phyloP scores from a whole-genome alignment of 345 rosid genomes.

The Barbarea vulgaris region DNA sequence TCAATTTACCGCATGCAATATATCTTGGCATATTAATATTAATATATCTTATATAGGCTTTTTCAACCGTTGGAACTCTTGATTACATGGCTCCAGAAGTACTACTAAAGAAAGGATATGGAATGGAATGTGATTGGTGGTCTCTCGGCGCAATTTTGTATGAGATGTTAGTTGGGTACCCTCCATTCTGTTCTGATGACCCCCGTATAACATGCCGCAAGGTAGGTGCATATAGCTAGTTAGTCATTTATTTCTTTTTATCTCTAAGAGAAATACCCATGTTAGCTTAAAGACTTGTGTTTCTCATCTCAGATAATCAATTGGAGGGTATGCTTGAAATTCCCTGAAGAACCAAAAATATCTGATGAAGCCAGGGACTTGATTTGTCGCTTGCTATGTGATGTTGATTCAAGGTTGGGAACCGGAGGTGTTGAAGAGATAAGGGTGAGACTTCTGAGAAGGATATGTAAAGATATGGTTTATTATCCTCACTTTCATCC shows the following conservation, averaged over 20 bases:
- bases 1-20: not conserved
- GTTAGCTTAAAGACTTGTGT: conserved; percentile 33
- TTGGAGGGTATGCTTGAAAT: conserved; percentile 93
- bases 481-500: not conserved
- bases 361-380: conserved; percentile 86
- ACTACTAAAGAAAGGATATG: conserved; percentile 91
- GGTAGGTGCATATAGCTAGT: conserved; percentile 49
- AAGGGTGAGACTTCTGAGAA: conserved; percentile 55
- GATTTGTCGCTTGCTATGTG: conserved; percentile 87
- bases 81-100: conserved; percentile 99
- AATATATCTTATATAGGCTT: conserved; percentile 61
- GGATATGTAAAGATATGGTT: not conserved
- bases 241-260: conserved; percentile 27
- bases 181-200: conserved; percentile 97
- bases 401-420: conserved; percentile 88
- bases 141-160: conserved; percentile 97
- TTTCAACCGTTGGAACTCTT: conserved; percentile 98
- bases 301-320: conserved; percentile 69
- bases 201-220: conserved; percentile 94
- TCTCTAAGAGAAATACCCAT: conserved; percentile 11
- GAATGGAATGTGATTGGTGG: conserved; percentile 99
- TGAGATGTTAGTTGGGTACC: conserved; percentile 97
- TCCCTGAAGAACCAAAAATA: conserved; percentile 90
- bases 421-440: conserved; percentile 89
- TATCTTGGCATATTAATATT: not conserved